Evolutionary conservation across 176 grass and related monocot genomes (phyloP), one percentile per base, ranked within the genome.

Genomic region (Zizania latifolia): DNA sequence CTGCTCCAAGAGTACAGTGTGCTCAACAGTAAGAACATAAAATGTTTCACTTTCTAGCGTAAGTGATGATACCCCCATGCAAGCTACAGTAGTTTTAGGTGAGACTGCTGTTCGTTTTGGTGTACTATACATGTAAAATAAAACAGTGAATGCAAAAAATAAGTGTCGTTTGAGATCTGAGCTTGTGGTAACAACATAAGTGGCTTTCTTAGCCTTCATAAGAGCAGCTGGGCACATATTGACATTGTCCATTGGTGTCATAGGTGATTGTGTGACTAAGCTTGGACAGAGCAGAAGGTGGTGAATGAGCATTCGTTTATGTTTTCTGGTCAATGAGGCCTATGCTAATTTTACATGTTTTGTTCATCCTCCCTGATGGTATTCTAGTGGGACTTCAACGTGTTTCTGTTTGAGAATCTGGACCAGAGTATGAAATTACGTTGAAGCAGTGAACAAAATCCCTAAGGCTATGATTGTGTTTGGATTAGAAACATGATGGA

Each of bases 1-100:
- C 61, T 15, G 88, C 65, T 55, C 84, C 86, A 30, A 84, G 88
- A 23, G 86, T 95, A 11, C 88, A 89, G 50, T 95, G 88, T 79
- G 86, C 88, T 36, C 92, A 91, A 67, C 83, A 91, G 73, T 95
- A 91, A 41, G 31, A 68, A n/a, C n/a, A n/a, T n/a, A n/a, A 6
- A 6, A 31, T 19, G 24, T 81, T 10, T 71, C 24, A 55, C 6
- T 19, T 40, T 77, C 7, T 76, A 33, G 7, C 5, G 8, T 33
- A 58, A 75, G 27, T 10, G 2, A 59, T 68, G 8, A 43, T 28
- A 36, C 16, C n/a, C n/a, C 10, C 30, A 38, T 23, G 22, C 21
- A 36, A 29, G 22, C 19, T 35, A 31, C 17, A 15, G 16, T 71
- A 21, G 68, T 35, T 33, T 24, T 27, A 14, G 7, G 34, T 65